phyloP scores from a whole-genome alignment of 192 early-diverging fungal species.

The Umbelopsis isabellina region DNA sequence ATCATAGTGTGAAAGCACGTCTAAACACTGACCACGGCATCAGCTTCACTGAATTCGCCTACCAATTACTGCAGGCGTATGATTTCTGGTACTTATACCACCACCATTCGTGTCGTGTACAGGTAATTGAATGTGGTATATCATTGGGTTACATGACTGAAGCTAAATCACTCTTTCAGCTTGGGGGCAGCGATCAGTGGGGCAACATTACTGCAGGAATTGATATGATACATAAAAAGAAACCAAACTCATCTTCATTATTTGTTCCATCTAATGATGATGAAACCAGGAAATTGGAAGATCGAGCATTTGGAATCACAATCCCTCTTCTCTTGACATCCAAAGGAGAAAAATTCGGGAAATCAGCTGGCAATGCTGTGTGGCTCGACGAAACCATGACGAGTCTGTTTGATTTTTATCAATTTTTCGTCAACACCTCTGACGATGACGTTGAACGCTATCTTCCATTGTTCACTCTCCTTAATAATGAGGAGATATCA shows the following conservation, averaged over 20 bases:
- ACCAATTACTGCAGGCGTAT: constrained; percentile 94
- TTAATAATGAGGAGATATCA: constrained; percentile 64
- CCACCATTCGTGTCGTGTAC: constrained; percentile 63
- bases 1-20: constrained; percentile 76
- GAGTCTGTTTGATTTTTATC: constrained; percentile 90
- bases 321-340: constrained; percentile 86
- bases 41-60: constrained; percentile 95
- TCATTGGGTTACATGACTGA: background rate
- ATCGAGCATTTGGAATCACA: constrained; percentile 79
- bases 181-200: constrained; percentile 98
- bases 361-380: constrained; percentile 93
- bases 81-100: constrained; percentile 88
- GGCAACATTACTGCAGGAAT: constrained; percentile 95
- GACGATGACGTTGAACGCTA: constrained; percentile 81
- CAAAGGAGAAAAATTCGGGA: constrained; percentile 96
- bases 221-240: constrained; percentile 82
- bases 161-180: constrained; percentile 40
- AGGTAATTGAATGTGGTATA: constrained; percentile 46
- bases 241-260: constrained; percentile 18
- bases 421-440: constrained; percentile 87
- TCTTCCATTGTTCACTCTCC: constrained; percentile 82
- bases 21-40: constrained; percentile 83
- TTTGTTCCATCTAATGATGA: background rate
- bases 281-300: constrained; percentile 29
- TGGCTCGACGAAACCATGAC: constrained; percentile 87